These are phyloP conservation scores for Fusarium sp. DNA, from an alignment of 2,329 filamentous ascomycete genomes.

Conservation along the genomic window DNA sequence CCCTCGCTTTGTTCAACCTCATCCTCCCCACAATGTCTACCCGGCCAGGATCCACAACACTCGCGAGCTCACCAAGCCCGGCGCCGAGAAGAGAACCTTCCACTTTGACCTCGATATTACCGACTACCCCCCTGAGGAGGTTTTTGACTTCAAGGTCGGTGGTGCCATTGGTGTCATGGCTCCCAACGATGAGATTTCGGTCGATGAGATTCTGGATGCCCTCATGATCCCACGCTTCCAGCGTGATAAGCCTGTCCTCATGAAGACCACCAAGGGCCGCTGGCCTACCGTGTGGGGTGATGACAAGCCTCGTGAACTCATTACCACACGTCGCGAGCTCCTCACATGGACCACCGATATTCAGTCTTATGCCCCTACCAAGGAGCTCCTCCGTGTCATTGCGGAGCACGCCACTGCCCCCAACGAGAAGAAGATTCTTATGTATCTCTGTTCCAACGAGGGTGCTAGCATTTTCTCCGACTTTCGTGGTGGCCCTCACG, in stretches of 20 bases:
- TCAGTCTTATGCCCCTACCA: slow-evolving; percentile 91
- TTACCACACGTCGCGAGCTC: slow-evolving; percentile 90
- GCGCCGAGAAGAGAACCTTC: slow-evolving; percentile 95
- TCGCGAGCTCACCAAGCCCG: slow-evolving; percentile 85
- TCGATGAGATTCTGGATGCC: slow-evolving; percentile 85
- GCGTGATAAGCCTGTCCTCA: slow-evolving; percentile 81
- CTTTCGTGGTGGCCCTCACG: slow-evolving; percentile 86
- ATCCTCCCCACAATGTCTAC: slow-evolving; percentile 91
- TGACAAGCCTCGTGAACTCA: slow-evolving; percentile 82
- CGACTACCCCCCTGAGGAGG: slow-evolving; percentile 86
- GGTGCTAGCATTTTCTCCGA: slow-evolving; percentile 95
- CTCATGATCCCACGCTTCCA: slow-evolving; percentile 83
- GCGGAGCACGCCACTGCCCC: slow-evolving; percentile 83
- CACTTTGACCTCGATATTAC: slow-evolving; percentile 98
- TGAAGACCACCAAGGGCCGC: slow-evolving; percentile 82
- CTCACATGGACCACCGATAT: slow-evolving; percentile 96
- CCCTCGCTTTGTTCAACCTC: slow-evolving; percentile 90
- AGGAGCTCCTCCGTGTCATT: slow-evolving; percentile 83
- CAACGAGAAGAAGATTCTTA: slow-evolving; percentile 88
- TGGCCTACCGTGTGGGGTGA: slow-evolving; percentile 99
- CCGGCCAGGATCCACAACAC: slow-evolving; percentile 86
- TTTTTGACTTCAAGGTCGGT: slow-evolving; percentile 93
- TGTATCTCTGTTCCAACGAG: slow-evolving; percentile 86
- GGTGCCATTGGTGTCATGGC: slow-evolving; percentile 94
- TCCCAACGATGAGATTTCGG: slow-evolving; percentile 78